These are phyloP conservation scores for Cladobotryum protrusum DNA, from an alignment of 2,329 filamentous ascomycete genomes.

Conservation along the genomic window DNA sequence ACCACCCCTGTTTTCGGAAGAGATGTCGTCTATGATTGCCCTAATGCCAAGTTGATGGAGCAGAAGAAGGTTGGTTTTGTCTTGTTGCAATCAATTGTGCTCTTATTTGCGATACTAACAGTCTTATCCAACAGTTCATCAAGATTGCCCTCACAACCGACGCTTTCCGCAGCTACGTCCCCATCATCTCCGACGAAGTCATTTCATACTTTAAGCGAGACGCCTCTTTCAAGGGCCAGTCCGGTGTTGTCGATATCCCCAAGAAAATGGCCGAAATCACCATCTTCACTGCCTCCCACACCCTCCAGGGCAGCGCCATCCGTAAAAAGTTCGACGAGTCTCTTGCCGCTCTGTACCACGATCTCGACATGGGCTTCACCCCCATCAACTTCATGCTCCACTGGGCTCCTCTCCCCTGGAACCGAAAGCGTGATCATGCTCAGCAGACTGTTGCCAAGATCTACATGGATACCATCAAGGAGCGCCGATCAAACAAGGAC, in stretches of 20 bases:
- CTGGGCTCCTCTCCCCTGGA: constrained; percentile 85
- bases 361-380: constrained; percentile 84
- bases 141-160: constrained; percentile 73
- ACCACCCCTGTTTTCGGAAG: constrained; percentile 69
- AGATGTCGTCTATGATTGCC: constrained; percentile 86
- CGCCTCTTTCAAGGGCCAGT: constrained; percentile 59
- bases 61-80: constrained; percentile 70
- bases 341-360: constrained; percentile 78
- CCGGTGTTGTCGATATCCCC: constrained; percentile 65
- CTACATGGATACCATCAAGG: constrained; percentile 75
- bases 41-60: constrained; percentile 89
- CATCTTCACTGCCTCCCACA: constrained; percentile 82
- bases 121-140: constrained; percentile 53
- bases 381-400: constrained; percentile 87
- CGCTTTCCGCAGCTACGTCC: constrained; percentile 68
- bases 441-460: constrained; percentile 74
- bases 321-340: constrained; percentile 72
- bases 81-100: background rate
- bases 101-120: constrained; percentile 12
- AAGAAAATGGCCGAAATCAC: constrained; percentile 79
- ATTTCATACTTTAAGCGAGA: constrained; percentile 64
- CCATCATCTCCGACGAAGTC: constrained; percentile 70
- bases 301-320: constrained; percentile 78
- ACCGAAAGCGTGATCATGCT: constrained; percentile 72
- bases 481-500: constrained; percentile 51